A percentile compares a stretch with the other conserved stretches of the same genome.
Conservation (phyloP, 179 eudicot species). For the Patellifolia procumbens region DNA sequence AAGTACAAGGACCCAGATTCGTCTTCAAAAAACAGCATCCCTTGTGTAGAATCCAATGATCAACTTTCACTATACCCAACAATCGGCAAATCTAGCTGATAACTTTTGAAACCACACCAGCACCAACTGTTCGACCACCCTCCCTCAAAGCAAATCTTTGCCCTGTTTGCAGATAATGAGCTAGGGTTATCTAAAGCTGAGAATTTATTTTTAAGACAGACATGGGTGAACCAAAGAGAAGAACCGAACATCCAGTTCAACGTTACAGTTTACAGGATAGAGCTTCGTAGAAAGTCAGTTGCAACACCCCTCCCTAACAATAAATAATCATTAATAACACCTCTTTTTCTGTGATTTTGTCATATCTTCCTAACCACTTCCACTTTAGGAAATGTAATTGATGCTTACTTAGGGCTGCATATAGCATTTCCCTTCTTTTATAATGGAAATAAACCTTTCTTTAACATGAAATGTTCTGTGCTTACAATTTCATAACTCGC, state of each 20-base stretch:
- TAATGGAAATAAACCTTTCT: too few relatives aligned
- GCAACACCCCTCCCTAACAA: too few relatives aligned
- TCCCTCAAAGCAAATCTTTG: constrained; percentile 97
- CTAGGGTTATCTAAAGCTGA: background rate
- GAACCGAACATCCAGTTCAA: background rate
- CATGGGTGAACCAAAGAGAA: background rate
- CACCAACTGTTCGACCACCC: constrained; percentile 92
- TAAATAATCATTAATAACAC: too few relatives aligned
- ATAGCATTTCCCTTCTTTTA: too few relatives aligned
- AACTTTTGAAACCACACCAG: constrained; percentile 91
- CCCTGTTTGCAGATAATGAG: constrained; percentile 46
- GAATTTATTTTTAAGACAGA: background rate
- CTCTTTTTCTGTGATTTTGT: too few relatives aligned
- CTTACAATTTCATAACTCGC: background rate
- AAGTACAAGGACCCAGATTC: constrained; percentile 20
- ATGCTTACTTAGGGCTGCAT: too few relatives aligned
- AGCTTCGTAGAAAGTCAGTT: background rate
- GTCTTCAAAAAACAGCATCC: constrained; percentile 23
- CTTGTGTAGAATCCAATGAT: constrained; percentile 11
- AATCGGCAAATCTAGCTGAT: constrained; percentile 17
- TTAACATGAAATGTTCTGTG: too few relatives aligned
- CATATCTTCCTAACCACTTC: too few relatives aligned
- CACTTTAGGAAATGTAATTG: too few relatives aligned
- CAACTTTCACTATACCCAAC: background rate
- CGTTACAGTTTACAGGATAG: background rate